Evolutionary conservation across 1,284 basidiomycete genomes (phyloP).

Genomic region (Papiliotrema flavescens): DNA sequence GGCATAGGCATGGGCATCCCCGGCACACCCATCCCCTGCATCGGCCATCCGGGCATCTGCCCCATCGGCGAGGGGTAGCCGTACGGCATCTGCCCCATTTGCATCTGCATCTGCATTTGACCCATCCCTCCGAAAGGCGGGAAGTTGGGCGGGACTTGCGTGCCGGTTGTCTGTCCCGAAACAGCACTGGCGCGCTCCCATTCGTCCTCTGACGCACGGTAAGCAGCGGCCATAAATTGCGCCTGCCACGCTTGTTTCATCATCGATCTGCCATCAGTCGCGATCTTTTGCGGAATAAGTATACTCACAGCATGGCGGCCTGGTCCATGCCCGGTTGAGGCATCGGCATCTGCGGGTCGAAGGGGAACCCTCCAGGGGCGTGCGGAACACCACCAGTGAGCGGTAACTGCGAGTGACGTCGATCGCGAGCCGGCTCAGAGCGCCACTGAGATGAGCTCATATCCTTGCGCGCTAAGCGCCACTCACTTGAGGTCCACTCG

Average conservation of each 20-base stretch:
- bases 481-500: not conserved
- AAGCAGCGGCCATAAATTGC: conserved; percentile 41
- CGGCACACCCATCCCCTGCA: not conserved
- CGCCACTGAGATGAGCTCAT: not conserved
- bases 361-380: not conserved
- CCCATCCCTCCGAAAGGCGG: not conserved
- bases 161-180: conserved; percentile 6
- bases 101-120: conserved; percentile 1
- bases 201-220: conserved; percentile 40
- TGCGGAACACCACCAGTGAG: too few species aligned
- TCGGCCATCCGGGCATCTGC: conserved; percentile 1
- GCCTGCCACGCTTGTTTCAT: conserved; percentile 43
- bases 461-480: too few species aligned
- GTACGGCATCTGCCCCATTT: not conserved
- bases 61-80: not conserved
- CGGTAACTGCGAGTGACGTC: not conserved
- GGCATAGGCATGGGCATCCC: not conserved
- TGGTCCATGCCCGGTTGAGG: not conserved
- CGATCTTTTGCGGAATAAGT: too few species aligned
- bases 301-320: not conserved
- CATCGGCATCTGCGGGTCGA: not conserved
- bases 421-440: not conserved
- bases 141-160: not conserved
- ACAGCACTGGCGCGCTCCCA: conserved; percentile 41
- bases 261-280: conserved; percentile 3